phyloP scores from a whole-genome alignment of 1,139 yeast genomes.

The Arxiozyma bovina region DNA sequence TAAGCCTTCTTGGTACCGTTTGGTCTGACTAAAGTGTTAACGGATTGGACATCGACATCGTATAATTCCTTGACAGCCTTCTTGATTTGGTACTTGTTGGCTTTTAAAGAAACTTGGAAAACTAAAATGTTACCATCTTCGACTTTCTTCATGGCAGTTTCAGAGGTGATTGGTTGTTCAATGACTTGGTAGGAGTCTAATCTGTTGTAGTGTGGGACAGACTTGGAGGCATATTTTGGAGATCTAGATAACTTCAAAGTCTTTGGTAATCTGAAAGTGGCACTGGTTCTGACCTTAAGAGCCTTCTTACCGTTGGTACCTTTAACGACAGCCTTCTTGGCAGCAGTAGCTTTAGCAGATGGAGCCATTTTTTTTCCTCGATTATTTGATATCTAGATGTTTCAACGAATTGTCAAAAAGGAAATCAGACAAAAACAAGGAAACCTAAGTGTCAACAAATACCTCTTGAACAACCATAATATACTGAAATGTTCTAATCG shows the following conservation, averaged over 20 bases:
- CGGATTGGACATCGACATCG: slow-evolving; percentile 88
- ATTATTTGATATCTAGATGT: neutral
- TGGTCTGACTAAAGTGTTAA: slow-evolving; percentile 96
- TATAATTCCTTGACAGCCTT: slow-evolving; percentile 96
- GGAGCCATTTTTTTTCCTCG: slow-evolving; percentile 41
- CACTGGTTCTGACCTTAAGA: slow-evolving; percentile 85
- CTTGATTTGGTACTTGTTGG: slow-evolving; percentile 42
- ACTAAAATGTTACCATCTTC: slow-evolving; percentile 99
- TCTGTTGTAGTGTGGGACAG: slow-evolving; percentile 97
- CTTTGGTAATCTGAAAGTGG: slow-evolving; percentile 97
- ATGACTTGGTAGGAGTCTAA: slow-evolving; percentile 92
- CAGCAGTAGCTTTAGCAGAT: slow-evolving; percentile 82
- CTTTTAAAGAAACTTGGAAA: slow-evolving; percentile 38
- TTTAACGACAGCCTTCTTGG: slow-evolving; percentile 98
- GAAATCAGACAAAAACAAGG: neutral
- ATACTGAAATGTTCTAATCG: too few relatives aligned
- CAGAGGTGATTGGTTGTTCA: slow-evolving; percentile 93
- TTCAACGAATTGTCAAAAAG: neutral
- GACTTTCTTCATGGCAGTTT: slow-evolving; percentile 98
- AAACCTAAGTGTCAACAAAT: too few relatives aligned
- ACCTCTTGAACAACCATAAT: too few relatives aligned
- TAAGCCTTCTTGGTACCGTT: slow-evolving; percentile 99
- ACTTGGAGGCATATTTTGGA: slow-evolving; percentile 92
- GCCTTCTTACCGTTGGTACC: slow-evolving; percentile 92
- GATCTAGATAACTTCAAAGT: slow-evolving; percentile 87